Evolutionary conservation across 345 rosid genomes (phyloP).

Genomic region (Citrus sinensis): DNA sequence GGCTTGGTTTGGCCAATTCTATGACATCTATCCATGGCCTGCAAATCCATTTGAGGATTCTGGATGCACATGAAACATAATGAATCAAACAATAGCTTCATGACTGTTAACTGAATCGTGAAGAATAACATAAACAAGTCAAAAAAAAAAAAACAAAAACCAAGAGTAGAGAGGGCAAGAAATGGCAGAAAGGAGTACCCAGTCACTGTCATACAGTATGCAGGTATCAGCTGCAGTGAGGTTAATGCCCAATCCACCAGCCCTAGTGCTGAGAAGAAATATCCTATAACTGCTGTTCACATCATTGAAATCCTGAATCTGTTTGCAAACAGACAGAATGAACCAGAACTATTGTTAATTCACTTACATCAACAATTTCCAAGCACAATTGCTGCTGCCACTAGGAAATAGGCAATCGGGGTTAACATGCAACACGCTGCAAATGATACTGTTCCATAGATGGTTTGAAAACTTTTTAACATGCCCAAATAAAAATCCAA

Average conservation of each 20-base stretch:
- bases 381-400: neutral
- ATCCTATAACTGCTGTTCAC: slow-evolving; percentile 57
- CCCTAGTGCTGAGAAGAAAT: slow-evolving; percentile 94
- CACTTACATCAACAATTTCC: neutral
- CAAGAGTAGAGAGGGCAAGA: neutral
- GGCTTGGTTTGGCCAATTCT: slow-evolving; percentile 99
- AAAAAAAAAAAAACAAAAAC: neutral
- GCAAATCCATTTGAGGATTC: slow-evolving; percentile 99
- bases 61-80: slow-evolving; percentile 28
- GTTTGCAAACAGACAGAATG: slow-evolving; percentile 11
- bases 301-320: slow-evolving; percentile 84
- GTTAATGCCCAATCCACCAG: slow-evolving; percentile 97
- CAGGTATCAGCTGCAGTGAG: slow-evolving; percentile 97
- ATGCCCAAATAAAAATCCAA: neutral
- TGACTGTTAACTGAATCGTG: neutral
- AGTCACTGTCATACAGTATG: slow-evolving; percentile 93
- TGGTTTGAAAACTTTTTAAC: neutral
- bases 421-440: neutral
- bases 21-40: slow-evolving; percentile 99
- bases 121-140: neutral
- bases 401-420: neutral
- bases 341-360: neutral
- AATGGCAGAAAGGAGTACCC: slow-evolving; percentile 47
- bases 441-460: neutral
- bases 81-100: slow-evolving; percentile 8